Conservation (phyloP, 108 stramenopile species). For the Stephanodiscus triporus region DNA sequence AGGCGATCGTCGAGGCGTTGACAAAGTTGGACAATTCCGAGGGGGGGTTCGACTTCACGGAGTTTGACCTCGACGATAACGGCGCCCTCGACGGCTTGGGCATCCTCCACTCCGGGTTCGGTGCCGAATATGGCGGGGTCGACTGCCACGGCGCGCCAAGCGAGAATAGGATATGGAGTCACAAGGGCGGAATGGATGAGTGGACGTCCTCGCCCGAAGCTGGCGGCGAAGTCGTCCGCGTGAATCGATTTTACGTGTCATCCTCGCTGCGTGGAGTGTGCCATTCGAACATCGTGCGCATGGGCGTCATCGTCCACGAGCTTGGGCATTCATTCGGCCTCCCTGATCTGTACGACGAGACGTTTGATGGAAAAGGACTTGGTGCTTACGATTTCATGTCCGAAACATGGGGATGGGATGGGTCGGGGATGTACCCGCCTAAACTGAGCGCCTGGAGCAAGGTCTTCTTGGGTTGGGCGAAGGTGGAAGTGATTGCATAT, state of each 20-base stretch:
- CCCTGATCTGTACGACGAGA: constrained; percentile 53
- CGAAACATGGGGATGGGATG: constrained; percentile 54
- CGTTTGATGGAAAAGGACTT: constrained; percentile 40
- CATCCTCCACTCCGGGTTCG: constrained; percentile 75
- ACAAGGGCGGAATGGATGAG: constrained; percentile 51
- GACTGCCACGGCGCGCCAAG: constrained; percentile 49
- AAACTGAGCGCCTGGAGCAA: constrained; percentile 59
- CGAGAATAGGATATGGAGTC: constrained; percentile 50
- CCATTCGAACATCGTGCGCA: constrained; percentile 42
- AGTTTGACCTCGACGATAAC: constrained; percentile 37
- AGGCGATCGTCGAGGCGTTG: constrained; percentile 38
- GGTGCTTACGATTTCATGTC: constrained; percentile 55
- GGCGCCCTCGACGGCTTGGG: constrained; percentile 60
- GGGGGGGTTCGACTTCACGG: constrained; percentile 10
- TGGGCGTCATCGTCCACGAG: constrained; percentile 60
- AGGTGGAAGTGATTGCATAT: constrained; percentile 37
- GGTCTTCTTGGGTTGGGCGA: constrained; percentile 56
- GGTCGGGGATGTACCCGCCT: constrained; percentile 53
- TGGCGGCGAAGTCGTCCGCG: constrained; percentile 24
- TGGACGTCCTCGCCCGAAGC: background rate
- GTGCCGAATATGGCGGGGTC: constrained; percentile 62
- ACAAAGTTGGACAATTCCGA: background rate
- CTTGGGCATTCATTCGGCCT: constrained; percentile 55
- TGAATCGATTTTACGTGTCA: constrained; percentile 48
- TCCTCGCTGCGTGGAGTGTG: constrained; percentile 45